Evolutionary conservation across 176 grass and related monocot species (phyloP), one percentile per base, ranked within the genome.

Genomic region (Otatea glauca): DNA sequence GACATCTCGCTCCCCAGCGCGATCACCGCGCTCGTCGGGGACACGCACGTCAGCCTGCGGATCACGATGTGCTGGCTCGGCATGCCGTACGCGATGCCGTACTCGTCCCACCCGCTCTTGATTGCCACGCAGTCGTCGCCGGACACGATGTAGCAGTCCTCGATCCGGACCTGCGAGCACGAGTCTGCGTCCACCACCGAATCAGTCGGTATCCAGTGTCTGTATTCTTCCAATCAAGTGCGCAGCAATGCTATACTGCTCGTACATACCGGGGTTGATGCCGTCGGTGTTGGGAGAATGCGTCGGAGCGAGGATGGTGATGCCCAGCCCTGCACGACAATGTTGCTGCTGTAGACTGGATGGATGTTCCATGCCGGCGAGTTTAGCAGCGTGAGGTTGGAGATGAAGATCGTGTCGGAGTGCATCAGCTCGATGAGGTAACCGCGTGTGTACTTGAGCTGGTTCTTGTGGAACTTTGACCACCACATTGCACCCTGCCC

Each of bases 1-100:
- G 96, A 98, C 96, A 98, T 98, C 93, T 98, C 96, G 77, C 96
- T 98, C 56, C 96, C 96, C 1, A 98, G 86, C 48, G 96, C 96
- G 51, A 98, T 91, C 17, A 91, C 84, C 0, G 96, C 96, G 76
- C 93, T 95, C 4, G 96, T 98, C 4, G 96, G 96, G 0, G 93
- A 98, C 20, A 98, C 83, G 86, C 96, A 98, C 11, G 96, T 95
- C 16, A 98, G 86, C 0, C 93, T 65, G 0, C 91, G 78, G 16
- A 98, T 63, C 5, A 82, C 70, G 71, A 98, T 95, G 88, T 95
- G 96, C 87, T 96, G 24, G 86, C 91, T 94, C 0, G 96, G 96
- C 96, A 98, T 98, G 2, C 88, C 93, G 51, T 82, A 81, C 0
- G 91, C 50, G 60, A 98, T 98, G 80, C 96, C 96, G 72, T 98